Base-by-base conservation (phyloP, 2,329 filamentous ascomycete genomes). In the Escovopsis sp. region DNA sequence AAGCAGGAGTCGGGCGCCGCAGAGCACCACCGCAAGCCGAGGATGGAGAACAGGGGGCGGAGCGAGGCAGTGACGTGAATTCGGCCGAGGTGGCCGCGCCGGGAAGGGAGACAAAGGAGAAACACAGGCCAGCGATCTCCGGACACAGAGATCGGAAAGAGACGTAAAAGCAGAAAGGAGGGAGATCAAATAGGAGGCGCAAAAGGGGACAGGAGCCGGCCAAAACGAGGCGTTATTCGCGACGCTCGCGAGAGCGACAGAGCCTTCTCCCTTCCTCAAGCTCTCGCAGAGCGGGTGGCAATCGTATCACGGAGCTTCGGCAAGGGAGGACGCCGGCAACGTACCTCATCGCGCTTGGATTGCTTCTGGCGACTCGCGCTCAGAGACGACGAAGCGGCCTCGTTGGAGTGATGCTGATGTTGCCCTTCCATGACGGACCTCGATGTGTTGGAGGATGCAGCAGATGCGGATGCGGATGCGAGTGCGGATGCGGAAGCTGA, bases 311-410 rank as follows among this genome's bases (percentile, higher is more conserved):
- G 21, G 31, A 31, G 33, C 4, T 11, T 25, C 8, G 6, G 33
- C n/a, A n/a, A 28, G 31, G 18, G 34, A 23, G 19, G 23, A 19
- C 3, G 9, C 11, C 8, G 21, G n/a, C n/a, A 44, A 65, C 73
- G 51, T 68, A 98, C 90, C 81, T 98, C 90, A 78, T 98, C 90
- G 61, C 87, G 79, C 66, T 96, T 96, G 48, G 79, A 80, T 69
- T 94, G 88, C 65, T 94, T 94, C 60, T 90, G 83, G 53, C 90
- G 77, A 60, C 88, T 96, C 48, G 86, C 83, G 62, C 85, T 94
- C 63, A 94, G 72, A 28, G 81, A 77, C 37, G 31, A n/a, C 19
- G 84, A 82, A 44, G 55, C 60, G 38, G 60, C 46, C 48, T 81
- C 79, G 61, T 64, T 74, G 44, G 66, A 63, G 45, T 68, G 61